Conservation (phyloP, 2,329 filamentous ascomycete species). For the Aspergillus aculeatus region DNA sequence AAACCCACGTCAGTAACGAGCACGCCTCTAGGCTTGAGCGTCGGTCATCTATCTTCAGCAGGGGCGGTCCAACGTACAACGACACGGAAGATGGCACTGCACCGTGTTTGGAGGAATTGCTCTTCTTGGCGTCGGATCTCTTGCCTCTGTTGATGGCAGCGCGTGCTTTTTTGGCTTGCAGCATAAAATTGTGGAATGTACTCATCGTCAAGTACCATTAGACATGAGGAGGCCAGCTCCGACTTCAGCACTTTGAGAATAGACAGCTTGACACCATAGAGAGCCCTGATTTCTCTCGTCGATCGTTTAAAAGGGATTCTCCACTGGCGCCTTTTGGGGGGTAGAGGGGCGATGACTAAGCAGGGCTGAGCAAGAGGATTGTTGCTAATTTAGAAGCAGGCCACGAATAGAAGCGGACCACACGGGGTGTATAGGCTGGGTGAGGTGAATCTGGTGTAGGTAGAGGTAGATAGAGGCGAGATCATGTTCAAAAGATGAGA, state of each 20-base stretch:
- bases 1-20: constrained; percentile 10
- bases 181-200: constrained; percentile 33
- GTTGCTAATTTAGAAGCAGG: constrained; percentile 8
- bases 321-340: constrained; percentile 4
- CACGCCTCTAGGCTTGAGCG: neutral
- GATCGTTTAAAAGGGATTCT: constrained; percentile 8
- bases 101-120: constrained; percentile 22
- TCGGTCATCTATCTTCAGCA: neutral
- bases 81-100: constrained; percentile 23
- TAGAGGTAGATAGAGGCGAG: neutral
- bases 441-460: too few relatives aligned
- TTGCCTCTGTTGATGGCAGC: constrained; percentile 31
- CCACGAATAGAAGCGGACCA: neutral
- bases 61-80: constrained; percentile 18
- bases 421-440: neutral
- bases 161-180: constrained; percentile 34
- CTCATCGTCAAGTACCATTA: constrained; percentile 32
- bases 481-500: neutral
- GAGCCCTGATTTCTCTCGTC: constrained; percentile 4
- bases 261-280: constrained; percentile 8
- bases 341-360: constrained; percentile 5
- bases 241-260: constrained; percentile 12
- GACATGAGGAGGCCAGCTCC: constrained; percentile 30
- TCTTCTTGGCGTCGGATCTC: constrained; percentile 28
- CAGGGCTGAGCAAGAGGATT: constrained; percentile 4